Evolutionary conservation across 495 filamentous ascomycete genomes (phyloP).

Genomic region (Trichocladium uniseriatum): DNA sequence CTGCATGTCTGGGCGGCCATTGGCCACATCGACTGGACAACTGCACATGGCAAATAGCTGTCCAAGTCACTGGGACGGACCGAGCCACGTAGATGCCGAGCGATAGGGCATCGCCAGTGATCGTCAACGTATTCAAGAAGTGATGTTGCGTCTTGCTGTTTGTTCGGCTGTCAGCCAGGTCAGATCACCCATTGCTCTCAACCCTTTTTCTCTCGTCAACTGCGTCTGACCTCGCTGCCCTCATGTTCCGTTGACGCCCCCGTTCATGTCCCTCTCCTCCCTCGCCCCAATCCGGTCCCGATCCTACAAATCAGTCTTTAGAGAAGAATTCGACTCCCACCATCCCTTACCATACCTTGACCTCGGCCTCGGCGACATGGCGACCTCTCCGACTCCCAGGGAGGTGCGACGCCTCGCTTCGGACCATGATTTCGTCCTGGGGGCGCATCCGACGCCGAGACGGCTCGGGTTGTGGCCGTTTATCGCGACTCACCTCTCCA

Average conservation of each 20-base stretch:
- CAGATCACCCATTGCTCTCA: neutral
- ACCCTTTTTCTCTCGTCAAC: neutral
- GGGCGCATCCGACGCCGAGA: slow-evolving; percentile 9
- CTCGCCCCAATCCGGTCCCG: slow-evolving; percentile 12
- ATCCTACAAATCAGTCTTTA: slow-evolving; percentile 23
- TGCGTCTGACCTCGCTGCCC: neutral
- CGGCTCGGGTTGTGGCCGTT: slow-evolving; percentile 22
- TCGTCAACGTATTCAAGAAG: neutral
- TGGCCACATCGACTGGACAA: neutral
- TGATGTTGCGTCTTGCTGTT: neutral
- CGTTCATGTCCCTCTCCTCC: slow-evolving; percentile 3
- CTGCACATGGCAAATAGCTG: neutral
- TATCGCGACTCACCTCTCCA: slow-evolving; percentile 18
- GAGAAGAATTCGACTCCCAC: slow-evolving; percentile 20
- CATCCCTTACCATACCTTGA: slow-evolving; percentile 3
- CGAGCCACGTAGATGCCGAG: neutral
- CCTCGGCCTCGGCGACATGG: slow-evolving; percentile 10
- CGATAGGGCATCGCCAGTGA: neutral
- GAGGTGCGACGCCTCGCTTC: slow-evolving; percentile 23
- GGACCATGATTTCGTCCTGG: slow-evolving; percentile 23
- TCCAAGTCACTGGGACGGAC: neutral
- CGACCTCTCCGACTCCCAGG: slow-evolving; percentile 16
- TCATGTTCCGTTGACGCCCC: neutral
- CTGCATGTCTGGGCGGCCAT: neutral
- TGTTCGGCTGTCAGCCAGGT: too few species aligned